These are phyloP conservation scores for Leccinum idahoense DNA, from an alignment of 1,284 basidiomycete species.

Conservation along the genomic window DNA sequence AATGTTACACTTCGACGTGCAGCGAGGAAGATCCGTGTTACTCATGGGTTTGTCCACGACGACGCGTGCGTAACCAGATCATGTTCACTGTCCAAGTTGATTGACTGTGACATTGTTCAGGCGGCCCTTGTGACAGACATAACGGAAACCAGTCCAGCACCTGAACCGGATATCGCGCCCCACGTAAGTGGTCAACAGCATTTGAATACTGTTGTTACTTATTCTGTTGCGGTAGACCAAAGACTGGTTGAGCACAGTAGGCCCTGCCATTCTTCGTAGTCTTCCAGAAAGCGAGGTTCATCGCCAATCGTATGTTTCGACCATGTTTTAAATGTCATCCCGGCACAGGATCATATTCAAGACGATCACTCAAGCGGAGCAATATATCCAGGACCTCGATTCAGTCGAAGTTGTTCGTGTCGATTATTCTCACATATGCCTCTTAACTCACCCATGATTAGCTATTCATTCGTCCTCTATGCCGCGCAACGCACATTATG, in stretches of 20 bases:
- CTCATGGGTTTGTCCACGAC: slow-evolving; percentile 63
- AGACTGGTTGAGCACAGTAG: slow-evolving; percentile 75
- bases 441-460: slow-evolving; percentile 20
- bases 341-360: slow-evolving; percentile 79
- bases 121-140: slow-evolving; percentile 11
- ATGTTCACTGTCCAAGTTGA: slow-evolving; percentile 6
- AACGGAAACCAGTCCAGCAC: slow-evolving; percentile 16
- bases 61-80: slow-evolving; percentile 42
- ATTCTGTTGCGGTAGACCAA: slow-evolving; percentile 33
- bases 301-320: slow-evolving; percentile 65
- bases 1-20: slow-evolving; percentile 83
- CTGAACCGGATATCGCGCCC: slow-evolving; percentile 23
- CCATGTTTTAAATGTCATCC: background rate
- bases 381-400: slow-evolving; percentile 87
- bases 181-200: slow-evolving; percentile 19
- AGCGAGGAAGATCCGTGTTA: slow-evolving; percentile 67
- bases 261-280: slow-evolving; percentile 61
- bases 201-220: slow-evolving; percentile 15
- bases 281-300: slow-evolving; percentile 77
- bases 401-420: slow-evolving; percentile 67
- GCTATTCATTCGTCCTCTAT: slow-evolving; percentile 79
- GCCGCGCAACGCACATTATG: slow-evolving; percentile 69
- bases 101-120: slow-evolving; percentile 15
- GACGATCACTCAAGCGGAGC: slow-evolving; percentile 85
- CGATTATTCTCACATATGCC: background rate